Evolutionary conservation across 768 basidiomycete genomes (phyloP).

Genomic region (Cubamyces lactineus): DNA sequence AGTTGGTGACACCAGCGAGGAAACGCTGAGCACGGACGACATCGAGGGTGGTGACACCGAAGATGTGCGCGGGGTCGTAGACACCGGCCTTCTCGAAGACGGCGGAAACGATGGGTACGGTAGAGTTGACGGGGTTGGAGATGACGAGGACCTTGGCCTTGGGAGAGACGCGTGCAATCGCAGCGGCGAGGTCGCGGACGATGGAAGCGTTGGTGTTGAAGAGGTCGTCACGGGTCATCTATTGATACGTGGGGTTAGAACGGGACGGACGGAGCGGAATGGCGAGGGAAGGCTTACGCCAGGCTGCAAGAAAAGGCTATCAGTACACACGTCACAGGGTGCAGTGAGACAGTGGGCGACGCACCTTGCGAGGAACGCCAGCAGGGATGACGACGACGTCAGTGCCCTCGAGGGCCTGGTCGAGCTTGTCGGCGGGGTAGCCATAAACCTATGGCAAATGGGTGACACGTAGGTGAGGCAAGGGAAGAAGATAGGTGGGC

Average conservation of each 20-base stretch:
- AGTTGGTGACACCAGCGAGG: constrained; percentile 69
- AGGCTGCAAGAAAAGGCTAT: constrained; percentile 53
- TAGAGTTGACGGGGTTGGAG: constrained; percentile 98
- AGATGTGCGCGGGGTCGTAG: constrained; percentile 86
- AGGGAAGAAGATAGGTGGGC: neutral
- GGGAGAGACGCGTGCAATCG: constrained; percentile 84
- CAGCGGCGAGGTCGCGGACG: constrained; percentile 91
- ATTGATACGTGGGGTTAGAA: constrained; percentile 27
- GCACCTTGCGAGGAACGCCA: constrained; percentile 97
- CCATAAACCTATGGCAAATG: constrained; percentile 60
- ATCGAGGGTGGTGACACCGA: constrained; percentile 98
- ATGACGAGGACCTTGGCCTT: constrained; percentile 95
- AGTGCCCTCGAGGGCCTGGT: constrained; percentile 85
- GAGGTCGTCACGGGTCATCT: constrained; percentile 97
- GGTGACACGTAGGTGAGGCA: neutral
- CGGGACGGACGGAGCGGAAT: constrained; percentile 22
- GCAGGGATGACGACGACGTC: constrained; percentile 97
- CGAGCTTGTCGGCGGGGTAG: constrained; percentile 84
- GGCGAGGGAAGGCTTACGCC: constrained; percentile 61
- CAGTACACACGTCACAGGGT: constrained; percentile 32
- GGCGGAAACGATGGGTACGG: constrained; percentile 95
- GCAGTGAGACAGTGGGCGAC: constrained; percentile 21
- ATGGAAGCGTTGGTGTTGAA: constrained; percentile 99
- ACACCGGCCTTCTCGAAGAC: constrained; percentile 91
- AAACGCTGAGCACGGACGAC: constrained; percentile 96